These are phyloP conservation scores for Pseudozyma sp. DNA, from an alignment of 1,284 basidiomycete genomes.

Conservation along the genomic window DNA sequence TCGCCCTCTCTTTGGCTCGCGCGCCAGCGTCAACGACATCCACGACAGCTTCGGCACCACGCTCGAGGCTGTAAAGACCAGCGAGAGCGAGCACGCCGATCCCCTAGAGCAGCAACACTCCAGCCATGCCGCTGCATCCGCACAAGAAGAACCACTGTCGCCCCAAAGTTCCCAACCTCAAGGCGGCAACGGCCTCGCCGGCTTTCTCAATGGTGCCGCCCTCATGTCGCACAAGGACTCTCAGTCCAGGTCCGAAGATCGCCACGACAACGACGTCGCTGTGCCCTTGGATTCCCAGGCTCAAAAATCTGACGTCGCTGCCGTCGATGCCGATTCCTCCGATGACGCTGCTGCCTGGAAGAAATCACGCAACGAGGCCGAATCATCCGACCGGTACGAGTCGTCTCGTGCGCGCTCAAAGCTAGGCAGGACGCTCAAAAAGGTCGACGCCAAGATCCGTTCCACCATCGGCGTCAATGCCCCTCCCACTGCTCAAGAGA, in stretches of 20 bases:
- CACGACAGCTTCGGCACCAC: slow-evolving; percentile 38
- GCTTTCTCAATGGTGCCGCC: slow-evolving; percentile 40
- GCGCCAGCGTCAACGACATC: slow-evolving; percentile 35
- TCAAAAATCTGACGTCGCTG: not conserved
- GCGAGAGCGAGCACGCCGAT: slow-evolving; percentile 24
- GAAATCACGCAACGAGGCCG: slow-evolving; percentile 21
- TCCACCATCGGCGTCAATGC: slow-evolving; percentile 27
- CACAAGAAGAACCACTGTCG: not conserved
- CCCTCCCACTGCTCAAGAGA: slow-evolving; percentile 33
- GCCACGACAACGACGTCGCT: slow-evolving; percentile 13
- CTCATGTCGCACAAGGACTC: slow-evolving; percentile 28
- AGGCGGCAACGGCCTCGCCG: slow-evolving; percentile 13
- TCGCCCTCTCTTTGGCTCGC: slow-evolving; percentile 41
- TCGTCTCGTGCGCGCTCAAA: slow-evolving; percentile 10
- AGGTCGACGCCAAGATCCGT: slow-evolving; percentile 33
- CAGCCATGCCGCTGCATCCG: not conserved
- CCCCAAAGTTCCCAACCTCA: slow-evolving; percentile 4
- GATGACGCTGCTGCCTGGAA: slow-evolving; percentile 35
- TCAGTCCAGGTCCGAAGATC: slow-evolving; percentile 22
- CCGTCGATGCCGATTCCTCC: not conserved
- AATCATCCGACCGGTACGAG: slow-evolving; percentile 25
- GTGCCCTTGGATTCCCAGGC: not conserved
- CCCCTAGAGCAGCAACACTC: not conserved
- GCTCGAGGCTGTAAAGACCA: slow-evolving; percentile 32
- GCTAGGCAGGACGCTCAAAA: slow-evolving; percentile 33